These are phyloP conservation scores for Xylariaceae sp. DNA, from an alignment of 2,329 filamentous ascomycete genomes.

Conservation along the genomic window DNA sequence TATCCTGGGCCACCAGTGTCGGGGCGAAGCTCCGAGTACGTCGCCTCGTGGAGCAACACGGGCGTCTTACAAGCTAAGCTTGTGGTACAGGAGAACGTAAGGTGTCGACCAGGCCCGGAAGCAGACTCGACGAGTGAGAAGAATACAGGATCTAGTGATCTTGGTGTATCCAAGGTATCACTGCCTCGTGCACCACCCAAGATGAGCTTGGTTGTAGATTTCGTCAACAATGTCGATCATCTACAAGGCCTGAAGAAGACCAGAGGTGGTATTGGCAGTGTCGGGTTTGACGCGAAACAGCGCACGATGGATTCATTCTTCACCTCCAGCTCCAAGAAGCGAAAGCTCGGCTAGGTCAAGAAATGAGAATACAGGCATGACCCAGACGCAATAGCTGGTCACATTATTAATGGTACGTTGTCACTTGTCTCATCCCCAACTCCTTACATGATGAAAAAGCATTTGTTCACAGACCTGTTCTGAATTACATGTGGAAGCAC, in stretches of 20 bases:
- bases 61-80: conserved; percentile 25
- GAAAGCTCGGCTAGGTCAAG: conserved; percentile 32
- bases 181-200: conserved; percentile 16
- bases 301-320: conserved; percentile 76
- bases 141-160: too few relatives aligned
- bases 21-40: conserved; percentile 16
- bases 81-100: neutral
- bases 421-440: conserved; percentile 16
- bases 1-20: conserved; percentile 32
- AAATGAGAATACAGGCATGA: conserved; percentile 8
- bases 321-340: conserved; percentile 42
- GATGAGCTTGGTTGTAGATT: conserved; percentile 42
- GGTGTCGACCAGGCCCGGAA: too few relatives aligned
- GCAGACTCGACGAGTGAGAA: too few relatives aligned
- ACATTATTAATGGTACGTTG: too few relatives aligned
- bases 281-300: conserved; percentile 70
- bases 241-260: conserved; percentile 72
- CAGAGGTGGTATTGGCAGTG: conserved; percentile 75
- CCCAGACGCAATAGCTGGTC: too few relatives aligned
- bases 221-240: conserved; percentile 68
- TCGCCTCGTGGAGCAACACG: conserved; percentile 49
- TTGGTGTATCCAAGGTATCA: neutral
- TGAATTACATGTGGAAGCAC: conserved; percentile 65
- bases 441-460: conserved; percentile 65
- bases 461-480: conserved; percentile 80